Conservation (phyloP, 1,284 basidiomycete genomes). For the Ustilago loliicola region DNA sequence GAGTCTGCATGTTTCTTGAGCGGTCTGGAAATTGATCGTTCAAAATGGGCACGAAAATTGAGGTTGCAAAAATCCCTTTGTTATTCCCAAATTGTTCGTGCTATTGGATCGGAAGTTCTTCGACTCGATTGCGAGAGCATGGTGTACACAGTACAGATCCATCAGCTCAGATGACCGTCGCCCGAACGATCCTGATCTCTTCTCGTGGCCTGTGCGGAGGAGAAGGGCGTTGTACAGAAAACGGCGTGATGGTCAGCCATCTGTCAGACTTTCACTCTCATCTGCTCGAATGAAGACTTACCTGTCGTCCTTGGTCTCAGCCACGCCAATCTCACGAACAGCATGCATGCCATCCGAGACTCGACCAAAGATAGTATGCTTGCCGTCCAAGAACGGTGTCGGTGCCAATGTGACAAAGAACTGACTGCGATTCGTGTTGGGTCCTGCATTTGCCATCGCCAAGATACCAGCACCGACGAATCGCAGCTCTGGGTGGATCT, state of each 20-base stretch:
- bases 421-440: constrained; percentile 92
- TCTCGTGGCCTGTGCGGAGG: constrained; percentile 26
- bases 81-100: background rate
- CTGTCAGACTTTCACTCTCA: background rate
- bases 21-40: background rate
- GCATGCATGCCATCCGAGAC: constrained; percentile 74
- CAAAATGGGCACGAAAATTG: background rate
- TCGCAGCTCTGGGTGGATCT: constrained; percentile 83
- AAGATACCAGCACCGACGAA: constrained; percentile 96
- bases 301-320: constrained; percentile 50
- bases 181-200: constrained; percentile 50
- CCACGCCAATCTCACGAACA: constrained; percentile 68
- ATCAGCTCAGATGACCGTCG: constrained; percentile 18
- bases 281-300: constrained; percentile 8
- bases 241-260: background rate
- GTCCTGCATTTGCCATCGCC: constrained; percentile 97
- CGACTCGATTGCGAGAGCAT: background rate
- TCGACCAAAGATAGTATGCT: constrained; percentile 76
- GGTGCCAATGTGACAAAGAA: constrained; percentile 99
- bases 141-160: background rate
- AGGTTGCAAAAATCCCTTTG: constrained; percentile 13
- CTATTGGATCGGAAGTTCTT: background rate
- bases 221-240: background rate
- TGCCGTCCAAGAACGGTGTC: constrained; percentile 85
- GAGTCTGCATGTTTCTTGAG: background rate